Conservation (phyloP, 2,329 filamentous ascomycete genomes). For the Hirsutella thompsonii region DNA sequence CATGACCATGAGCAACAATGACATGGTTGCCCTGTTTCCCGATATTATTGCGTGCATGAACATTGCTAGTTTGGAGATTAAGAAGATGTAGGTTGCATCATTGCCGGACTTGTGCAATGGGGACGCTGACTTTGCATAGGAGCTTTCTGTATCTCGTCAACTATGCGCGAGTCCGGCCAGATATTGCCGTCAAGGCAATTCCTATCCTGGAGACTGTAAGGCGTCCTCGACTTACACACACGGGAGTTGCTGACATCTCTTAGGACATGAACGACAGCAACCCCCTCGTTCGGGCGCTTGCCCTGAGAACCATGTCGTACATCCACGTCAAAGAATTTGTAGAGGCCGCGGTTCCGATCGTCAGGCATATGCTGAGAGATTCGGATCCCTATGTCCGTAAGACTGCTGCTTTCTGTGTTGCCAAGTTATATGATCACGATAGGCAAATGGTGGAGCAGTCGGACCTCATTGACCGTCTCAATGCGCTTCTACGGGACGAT, state of each 20-base stretch:
- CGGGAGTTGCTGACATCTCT: constrained; percentile 5
- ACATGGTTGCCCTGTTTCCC: constrained; percentile 95
- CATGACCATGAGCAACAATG: constrained; percentile 99
- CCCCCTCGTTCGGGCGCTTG: constrained; percentile 81
- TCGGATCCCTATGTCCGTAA: constrained; percentile 93
- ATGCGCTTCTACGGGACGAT: constrained; percentile 81
- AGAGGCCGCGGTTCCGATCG: constrained; percentile 72
- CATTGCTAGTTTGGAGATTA: constrained; percentile 89
- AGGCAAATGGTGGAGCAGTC: constrained; percentile 78
- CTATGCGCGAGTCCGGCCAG: constrained; percentile 87
- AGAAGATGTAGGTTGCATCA: constrained; percentile 72
- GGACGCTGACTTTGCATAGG: constrained; percentile 37
- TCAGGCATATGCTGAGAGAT: constrained; percentile 75
- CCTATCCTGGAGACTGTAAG: constrained; percentile 70
- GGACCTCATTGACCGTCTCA: constrained; percentile 84
- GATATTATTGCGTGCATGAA: constrained; percentile 95
- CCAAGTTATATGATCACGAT: constrained; percentile 96
- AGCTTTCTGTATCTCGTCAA: constrained; percentile 97
- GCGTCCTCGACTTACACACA: background rate
- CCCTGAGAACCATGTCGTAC: constrained; percentile 91
- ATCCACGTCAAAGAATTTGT: constrained; percentile 95
- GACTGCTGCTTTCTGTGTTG: constrained; percentile 90
- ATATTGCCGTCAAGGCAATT: constrained; percentile 85
- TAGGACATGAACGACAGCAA: constrained; percentile 94
- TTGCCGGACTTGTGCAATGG: too few species aligned